phyloP scores from a whole-genome alignment of 805 yeast species.

The Wickerhamiella azymoides region DNA sequence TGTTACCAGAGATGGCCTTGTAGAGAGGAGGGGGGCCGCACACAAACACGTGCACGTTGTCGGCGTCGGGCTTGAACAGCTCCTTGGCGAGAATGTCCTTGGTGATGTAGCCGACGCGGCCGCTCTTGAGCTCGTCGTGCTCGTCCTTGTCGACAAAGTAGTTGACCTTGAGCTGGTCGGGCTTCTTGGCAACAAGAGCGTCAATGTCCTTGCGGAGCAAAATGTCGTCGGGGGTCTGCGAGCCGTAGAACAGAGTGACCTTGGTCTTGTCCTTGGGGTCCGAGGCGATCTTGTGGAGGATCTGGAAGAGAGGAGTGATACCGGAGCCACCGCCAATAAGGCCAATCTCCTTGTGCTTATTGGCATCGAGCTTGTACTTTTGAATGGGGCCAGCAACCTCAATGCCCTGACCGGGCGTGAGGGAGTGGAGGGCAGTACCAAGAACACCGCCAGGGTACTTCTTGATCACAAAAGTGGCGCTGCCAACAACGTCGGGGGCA shows the following conservation, averaged over 20 bases:
- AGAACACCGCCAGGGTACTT: slow-evolving; percentile 74
- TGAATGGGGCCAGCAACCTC: slow-evolving; percentile 87
- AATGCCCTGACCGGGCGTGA: slow-evolving; percentile 68
- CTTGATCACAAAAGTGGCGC: slow-evolving; percentile 70
- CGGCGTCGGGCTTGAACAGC: slow-evolving; percentile 50
- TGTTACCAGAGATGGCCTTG: slow-evolving; percentile 74
- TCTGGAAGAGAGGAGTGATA: slow-evolving; percentile 88
- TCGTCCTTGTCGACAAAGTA: slow-evolving; percentile 61
- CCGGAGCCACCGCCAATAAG: slow-evolving; percentile 95
- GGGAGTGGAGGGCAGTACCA: slow-evolving; percentile 53
- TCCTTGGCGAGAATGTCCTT: slow-evolving; percentile 52
- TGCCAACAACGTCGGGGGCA: slow-evolving; percentile 55
- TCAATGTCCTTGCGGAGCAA: slow-evolving; percentile 70
- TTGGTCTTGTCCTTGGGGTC: slow-evolving; percentile 84
- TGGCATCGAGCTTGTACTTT: slow-evolving; percentile 85
- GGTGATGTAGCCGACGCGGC: slow-evolving; percentile 51
- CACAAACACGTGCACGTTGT: slow-evolving; percentile 61
- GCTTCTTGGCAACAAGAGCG: slow-evolving; percentile 44
- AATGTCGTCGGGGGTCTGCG: slow-evolving; percentile 62
- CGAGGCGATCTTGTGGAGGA: slow-evolving; percentile 58
- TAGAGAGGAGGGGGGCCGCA: slow-evolving; percentile 95
- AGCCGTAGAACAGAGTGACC: slow-evolving; percentile 71
- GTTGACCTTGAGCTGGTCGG: slow-evolving; percentile 62
- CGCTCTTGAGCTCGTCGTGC: slow-evolving; percentile 17
- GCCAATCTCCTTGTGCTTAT: slow-evolving; percentile 64